Evolutionary conservation across 108 stramenopile species (phyloP).

Genomic region (Chaetoceros tenuissimus): DNA sequence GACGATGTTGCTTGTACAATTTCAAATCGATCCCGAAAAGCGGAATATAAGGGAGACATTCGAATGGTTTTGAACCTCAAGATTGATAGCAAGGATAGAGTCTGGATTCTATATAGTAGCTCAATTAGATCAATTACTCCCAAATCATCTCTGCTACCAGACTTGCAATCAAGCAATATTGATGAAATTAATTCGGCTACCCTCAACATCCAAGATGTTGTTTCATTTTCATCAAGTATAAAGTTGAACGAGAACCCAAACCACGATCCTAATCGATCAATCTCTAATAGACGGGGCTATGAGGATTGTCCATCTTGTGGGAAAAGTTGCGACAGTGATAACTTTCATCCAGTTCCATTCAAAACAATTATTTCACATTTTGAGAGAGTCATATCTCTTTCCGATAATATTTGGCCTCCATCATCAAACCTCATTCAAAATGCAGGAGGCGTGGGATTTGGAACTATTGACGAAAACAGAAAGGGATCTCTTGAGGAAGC

Average conservation of each 20-base stretch:
- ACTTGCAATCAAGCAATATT: constrained; percentile 1
- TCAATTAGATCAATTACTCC: constrained; percentile 28
- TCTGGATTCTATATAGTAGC: constrained; percentile 38
- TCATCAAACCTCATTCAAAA: constrained; percentile 47
- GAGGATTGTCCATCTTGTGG: constrained; percentile 52
- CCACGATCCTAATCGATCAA: constrained; percentile 24
- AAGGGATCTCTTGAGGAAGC: constrained; percentile 17
- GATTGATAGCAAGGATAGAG: constrained; percentile 66
- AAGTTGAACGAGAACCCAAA: constrained; percentile 49
- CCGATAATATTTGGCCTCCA: constrained; percentile 59
- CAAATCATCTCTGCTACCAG: constrained; percentile 5
- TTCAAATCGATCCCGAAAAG: constrained; percentile 10
- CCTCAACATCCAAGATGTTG: constrained; percentile 52
- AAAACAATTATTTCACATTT: constrained; percentile 75
- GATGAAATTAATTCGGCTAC: not conserved
- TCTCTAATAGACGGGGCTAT: constrained; percentile 23
- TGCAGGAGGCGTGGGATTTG: constrained; percentile 75
- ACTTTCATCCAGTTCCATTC: constrained; percentile 59
- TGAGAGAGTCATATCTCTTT: constrained; percentile 51
- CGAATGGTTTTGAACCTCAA: constrained; percentile 81
- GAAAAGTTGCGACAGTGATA: constrained; percentile 14
- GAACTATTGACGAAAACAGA: constrained; percentile 23
- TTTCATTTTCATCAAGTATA: constrained; percentile 40
- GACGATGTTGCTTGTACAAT: constrained; percentile 51
- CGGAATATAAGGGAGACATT: constrained; percentile 34